A percentile compares a stretch with the other conserved stretches of the same genome.
phyloP scores from a whole-genome alignment of 176 grass and related monocot genomes.

The Cenchrus fungigraminus region DNA sequence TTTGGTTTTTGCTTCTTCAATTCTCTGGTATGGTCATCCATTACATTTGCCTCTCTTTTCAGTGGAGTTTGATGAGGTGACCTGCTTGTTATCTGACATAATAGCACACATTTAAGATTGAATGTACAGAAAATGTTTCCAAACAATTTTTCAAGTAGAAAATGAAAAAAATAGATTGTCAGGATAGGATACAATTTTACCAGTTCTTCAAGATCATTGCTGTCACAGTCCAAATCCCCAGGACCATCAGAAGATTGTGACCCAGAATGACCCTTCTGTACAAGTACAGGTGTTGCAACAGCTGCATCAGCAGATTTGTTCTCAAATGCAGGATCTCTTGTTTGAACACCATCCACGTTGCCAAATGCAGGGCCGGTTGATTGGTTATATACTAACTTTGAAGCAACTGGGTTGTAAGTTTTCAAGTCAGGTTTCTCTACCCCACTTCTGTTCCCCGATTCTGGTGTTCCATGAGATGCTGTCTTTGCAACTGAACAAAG shows the following conservation, averaged over 20 bases:
- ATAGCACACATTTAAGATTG: neutral
- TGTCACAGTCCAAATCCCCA: slow-evolving; percentile 70
- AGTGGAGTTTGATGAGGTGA: slow-evolving; percentile 44
- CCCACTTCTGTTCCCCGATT: slow-evolving; percentile 49
- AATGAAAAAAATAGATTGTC: neutral
- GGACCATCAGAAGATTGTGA: slow-evolving; percentile 65
- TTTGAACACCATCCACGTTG: slow-evolving; percentile 22
- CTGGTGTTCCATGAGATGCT: slow-evolving; percentile 54
- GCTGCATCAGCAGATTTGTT: slow-evolving; percentile 46
- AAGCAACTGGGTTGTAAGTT: slow-evolving; percentile 42
- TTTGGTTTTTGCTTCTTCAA: slow-evolving; percentile 69
- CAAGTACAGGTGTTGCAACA: slow-evolving; percentile 23
- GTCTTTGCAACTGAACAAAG: slow-evolving; percentile 59
- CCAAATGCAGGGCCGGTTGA: slow-evolving; percentile 40
- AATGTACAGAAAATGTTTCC: neutral
- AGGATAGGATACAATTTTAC: slow-evolving; percentile 50
- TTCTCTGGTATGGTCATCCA: slow-evolving; percentile 48
- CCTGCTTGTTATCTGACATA: slow-evolving; percentile 57
- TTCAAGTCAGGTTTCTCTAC: slow-evolving; percentile 52
- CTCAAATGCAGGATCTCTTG: slow-evolving; percentile 27
- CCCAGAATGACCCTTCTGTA: slow-evolving; percentile 54
- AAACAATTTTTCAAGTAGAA: neutral
- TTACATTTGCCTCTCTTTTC: slow-evolving; percentile 46
- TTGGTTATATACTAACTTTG: slow-evolving; percentile 44
- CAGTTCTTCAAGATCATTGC: slow-evolving; percentile 67